Base-by-base conservation (phyloP, 257 asterid genomes). In the Cinchona pubescens region DNA sequence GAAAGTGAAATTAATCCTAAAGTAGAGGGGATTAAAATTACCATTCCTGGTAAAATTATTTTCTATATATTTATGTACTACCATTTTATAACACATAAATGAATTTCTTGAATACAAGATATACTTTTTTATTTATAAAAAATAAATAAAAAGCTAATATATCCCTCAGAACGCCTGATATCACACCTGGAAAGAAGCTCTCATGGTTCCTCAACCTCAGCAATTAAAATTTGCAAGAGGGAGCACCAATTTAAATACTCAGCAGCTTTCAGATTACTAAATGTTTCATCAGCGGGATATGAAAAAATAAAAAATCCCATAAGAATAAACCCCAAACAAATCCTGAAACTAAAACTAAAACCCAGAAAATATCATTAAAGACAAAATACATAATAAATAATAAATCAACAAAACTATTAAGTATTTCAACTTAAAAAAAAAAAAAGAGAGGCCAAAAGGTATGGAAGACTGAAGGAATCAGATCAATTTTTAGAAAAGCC, bases 81-180 rank as follows among this genome's bases (percentile, higher is more conserved):
- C n/a, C n/a, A n/a, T n/a, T n/a, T n/a, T n/a, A n/a, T n/a, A n/a
- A n/a, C n/a, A n/a, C n/a, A n/a, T n/a, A n/a, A n/a, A n/a, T n/a
- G n/a, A n/a, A n/a, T n/a, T n/a, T n/a, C n/a, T n/a, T n/a, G n/a
- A n/a, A n/a, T n/a, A n/a, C n/a, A n/a, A n/a, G n/a, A n/a, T n/a
- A n/a, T n/a, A n/a, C n/a, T n/a, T n/a, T n/a, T n/a, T n/a, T n/a
- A n/a, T n/a, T n/a, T n/a, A n/a, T n/a, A n/a, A n/a, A n/a, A n/a
- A n/a, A n/a, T n/a, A n/a, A 5, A 40, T 11, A 11, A 62, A 32
- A 32, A 48, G 51, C 43, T n/a, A 59, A 59, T 3, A 42, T 71
- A 77, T 71, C 77, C 81, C 81, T 78, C 81, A 63, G 77, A 63
- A 75, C 35, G 79, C 79, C 79, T 35, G 23, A 51, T 37, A 49